phyloP scores from a whole-genome alignment of 495 filamentous ascomycete species.

The Neurospora sublineolata region DNA sequence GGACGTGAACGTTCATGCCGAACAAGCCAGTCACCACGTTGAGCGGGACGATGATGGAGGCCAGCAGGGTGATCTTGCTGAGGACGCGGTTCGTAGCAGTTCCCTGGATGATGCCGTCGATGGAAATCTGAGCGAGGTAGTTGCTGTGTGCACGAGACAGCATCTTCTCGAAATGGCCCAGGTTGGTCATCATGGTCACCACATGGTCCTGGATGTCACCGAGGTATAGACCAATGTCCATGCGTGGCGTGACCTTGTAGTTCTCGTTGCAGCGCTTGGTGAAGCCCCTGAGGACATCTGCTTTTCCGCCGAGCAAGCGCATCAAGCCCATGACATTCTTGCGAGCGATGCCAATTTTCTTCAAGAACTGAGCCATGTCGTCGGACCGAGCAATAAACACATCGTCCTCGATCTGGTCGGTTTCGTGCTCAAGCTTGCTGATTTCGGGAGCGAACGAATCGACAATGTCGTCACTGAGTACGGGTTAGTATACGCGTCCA shows the following conservation, averaged over 20 bases:
- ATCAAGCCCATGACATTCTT: constrained; percentile 92
- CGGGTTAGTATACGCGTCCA: constrained; percentile 13
- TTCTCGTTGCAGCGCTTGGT: constrained; percentile 97
- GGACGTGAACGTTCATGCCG: constrained; percentile 91
- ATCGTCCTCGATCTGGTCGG: constrained; percentile 86
- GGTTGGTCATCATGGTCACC: constrained; percentile 94
- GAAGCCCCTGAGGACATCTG: constrained; percentile 92
- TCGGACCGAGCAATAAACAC: constrained; percentile 84
- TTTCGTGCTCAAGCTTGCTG: constrained; percentile 70
- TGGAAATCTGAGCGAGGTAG: constrained; percentile 87
- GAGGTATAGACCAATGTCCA: constrained; percentile 91
- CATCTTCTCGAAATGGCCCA: constrained; percentile 96
- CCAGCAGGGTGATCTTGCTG: constrained; percentile 89
- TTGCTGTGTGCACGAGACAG: constrained; percentile 90
- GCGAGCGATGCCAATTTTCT: constrained; percentile 76
- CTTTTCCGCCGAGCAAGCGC: constrained; percentile 88
- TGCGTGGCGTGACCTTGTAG: constrained; percentile 84
- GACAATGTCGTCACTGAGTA: constrained; percentile 78
- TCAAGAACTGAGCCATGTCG: constrained; percentile 75
- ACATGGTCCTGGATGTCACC: constrained; percentile 98
- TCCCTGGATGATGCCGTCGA: constrained; percentile 74
- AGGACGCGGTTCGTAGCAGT: constrained; percentile 74
- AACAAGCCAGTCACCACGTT: constrained; percentile 93
- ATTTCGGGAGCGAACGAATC: constrained; percentile 90
- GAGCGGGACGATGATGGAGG: constrained; percentile 89